Base-by-base conservation (phyloP, 106 monocot species). In the Dendrobium catenatum region DNA sequence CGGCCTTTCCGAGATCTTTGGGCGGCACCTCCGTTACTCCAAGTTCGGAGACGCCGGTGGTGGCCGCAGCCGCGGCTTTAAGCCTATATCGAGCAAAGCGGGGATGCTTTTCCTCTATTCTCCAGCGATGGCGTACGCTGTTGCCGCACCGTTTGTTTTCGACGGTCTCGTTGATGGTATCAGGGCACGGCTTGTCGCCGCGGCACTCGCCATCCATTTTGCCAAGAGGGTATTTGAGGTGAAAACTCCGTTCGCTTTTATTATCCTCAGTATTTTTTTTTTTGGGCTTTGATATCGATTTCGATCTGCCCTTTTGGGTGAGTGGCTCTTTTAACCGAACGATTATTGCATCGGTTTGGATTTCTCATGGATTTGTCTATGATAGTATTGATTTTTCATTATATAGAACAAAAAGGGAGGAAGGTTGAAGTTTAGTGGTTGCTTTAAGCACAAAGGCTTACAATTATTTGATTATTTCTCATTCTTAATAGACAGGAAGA, bases 181-280 rank as follows among this genome's bases (percentile, higher is more conserved):
- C 5, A 70, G 83, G 61, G 37, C 56, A 19, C 58, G 4, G 13
- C 27, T 86, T 44, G 37, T 86, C 41, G 29, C 81, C 24, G n/a
- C 47, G 2, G 79, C 79, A 1, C 86, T 89, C 42, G 78, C 64
- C 27, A 6, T 86, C 49, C 89, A 86, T 31, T 89, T 89, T 79
- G 54, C 82, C 26, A 89, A 89, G 78, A 81, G 89, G 82, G 58
- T 86, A 7, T 72, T 86, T 37, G 89, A 89, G 89, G 89, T 89
- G 82, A 66, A 80, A 16, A 15, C 6, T 68, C 27, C 9, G 37
- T 40, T 72, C 41, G 15, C 4, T 29, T 31, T 68, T 72, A 48
- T 48, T 29, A 70, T 70, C 22, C 15, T 22, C 10, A 8, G 64
- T 8, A 37, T 37, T 37, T 48, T 48, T 48, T 9, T 31, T 8